Percentiles rank a stretch among this genome's conserved stretches.
Evolutionary conservation across 345 rosid genomes (phyloP).

Genomic region (Rhizophora mangle): DNA sequence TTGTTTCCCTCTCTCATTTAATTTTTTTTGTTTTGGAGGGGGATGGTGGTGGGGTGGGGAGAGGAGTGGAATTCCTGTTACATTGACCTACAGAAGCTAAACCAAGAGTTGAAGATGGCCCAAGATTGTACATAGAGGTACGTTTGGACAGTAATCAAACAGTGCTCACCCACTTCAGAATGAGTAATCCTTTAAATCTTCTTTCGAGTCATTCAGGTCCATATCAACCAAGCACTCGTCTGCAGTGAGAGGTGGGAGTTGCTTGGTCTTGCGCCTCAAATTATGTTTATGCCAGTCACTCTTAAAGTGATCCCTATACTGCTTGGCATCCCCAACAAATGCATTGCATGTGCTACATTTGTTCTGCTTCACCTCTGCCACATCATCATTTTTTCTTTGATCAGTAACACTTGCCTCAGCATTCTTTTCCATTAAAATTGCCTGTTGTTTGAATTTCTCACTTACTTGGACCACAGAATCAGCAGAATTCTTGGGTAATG

Average conservation of each 20-base stretch:
- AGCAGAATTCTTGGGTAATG: constrained; percentile 33
- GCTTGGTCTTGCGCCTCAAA: constrained; percentile 77
- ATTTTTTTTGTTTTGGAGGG: too few species aligned
- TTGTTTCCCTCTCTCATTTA: too few species aligned
- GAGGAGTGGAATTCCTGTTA: too few species aligned
- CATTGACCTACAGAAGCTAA: not conserved
- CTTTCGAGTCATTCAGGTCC: constrained; percentile 59
- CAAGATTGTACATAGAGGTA: not conserved
- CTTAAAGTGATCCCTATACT: constrained; percentile 86
- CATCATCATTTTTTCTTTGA: constrained; percentile 22
- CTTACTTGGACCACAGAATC: constrained; percentile 40
- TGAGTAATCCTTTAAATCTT: constrained; percentile 90
- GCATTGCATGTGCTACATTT: constrained; percentile 88
- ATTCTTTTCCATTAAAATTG: constrained; percentile 38
- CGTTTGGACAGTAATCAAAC: not conserved
- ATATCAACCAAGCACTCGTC: constrained; percentile 76
- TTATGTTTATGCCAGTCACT: constrained; percentile 98
- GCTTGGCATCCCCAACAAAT: constrained; percentile 66
- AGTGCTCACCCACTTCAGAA: constrained; percentile 39
- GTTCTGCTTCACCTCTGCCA: constrained; percentile 55
- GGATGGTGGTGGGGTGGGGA: too few species aligned
- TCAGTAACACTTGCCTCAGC: constrained; percentile 34
- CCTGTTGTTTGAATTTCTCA: constrained; percentile 52
- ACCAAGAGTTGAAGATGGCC: not conserved
- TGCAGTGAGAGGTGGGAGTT: constrained; percentile 71